Base-by-base conservation (phyloP, 768 basidiomycete species). In the Lentinula boryana region DNA sequence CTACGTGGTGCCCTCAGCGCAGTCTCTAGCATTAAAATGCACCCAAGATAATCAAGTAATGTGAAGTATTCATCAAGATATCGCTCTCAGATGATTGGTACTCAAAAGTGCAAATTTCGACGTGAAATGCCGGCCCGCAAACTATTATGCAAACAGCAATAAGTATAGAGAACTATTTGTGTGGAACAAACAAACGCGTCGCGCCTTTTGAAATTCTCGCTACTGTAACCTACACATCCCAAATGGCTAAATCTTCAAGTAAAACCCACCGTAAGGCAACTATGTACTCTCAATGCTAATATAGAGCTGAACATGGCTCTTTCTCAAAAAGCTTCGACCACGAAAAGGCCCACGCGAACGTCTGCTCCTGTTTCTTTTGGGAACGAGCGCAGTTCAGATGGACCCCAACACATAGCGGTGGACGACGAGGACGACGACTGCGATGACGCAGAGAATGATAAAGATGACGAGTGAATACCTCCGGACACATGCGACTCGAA, bases 201-300 rank as follows among this genome's bases (percentile, higher is more conserved):
- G 64, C 67, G 66, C 66, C 62, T 59, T 32, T 18, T 35, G 12
- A 31, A 15, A 9, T 56, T n/a, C 23, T 21, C 36, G 35, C 32
- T 16, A 4, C 27, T 21, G 3, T 9, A 5, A 27, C 16, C 6
- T 27, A 10, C 16, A 35, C 2, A 40, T 18, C n/a, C 21, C 4
- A 40, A n/a, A 73, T 73, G 72, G 68, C 65, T 7, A 67, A 64
- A 59, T 66, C 68, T 1, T 68, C 72, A 12, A 68, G 69, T 69
- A 60, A 44, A 63, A 3, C 36, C 2, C 36, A 2, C 36, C 7
- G 36, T 38, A 9, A n/a, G 5, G 8, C 21, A 13, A 10, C 18
- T n/a, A 5, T 16, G 16, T 48, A 21, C 16, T 48, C 16, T 32
- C 46, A 48, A 16, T 16, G 18, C 3, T 40, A 12, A 33, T 33